These are phyloP conservation scores for Cystobasidium slooffiae DNA, from an alignment of 1,284 basidiomycete species.

Conservation along the genomic window DNA sequence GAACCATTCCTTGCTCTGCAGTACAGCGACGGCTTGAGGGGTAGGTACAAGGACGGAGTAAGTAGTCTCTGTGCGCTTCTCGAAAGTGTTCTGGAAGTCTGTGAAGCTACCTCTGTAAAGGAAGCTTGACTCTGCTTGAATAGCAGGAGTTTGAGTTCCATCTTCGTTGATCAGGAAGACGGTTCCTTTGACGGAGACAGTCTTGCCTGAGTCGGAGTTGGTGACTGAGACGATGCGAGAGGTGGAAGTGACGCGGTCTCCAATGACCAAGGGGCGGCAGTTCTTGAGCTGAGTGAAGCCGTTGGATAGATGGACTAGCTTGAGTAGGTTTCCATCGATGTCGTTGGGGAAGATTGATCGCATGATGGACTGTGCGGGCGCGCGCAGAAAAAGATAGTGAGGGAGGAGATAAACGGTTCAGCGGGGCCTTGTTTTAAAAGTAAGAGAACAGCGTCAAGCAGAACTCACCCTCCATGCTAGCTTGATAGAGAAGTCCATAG, in stretches of 20 bases:
- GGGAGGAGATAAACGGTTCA: background rate
- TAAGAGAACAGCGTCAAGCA: background rate
- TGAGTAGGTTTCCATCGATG: constrained; percentile 90
- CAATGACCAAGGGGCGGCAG: constrained; percentile 74
- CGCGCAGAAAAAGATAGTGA: constrained; percentile 4
- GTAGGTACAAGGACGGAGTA: constrained; percentile 77
- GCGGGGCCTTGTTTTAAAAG: background rate
- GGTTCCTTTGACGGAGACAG: constrained; percentile 77
- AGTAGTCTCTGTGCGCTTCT: constrained; percentile 84
- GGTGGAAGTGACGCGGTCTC: constrained; percentile 87
- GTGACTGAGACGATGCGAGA: constrained; percentile 86
- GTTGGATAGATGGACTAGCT: constrained; percentile 95
- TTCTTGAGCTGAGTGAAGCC: constrained; percentile 88
- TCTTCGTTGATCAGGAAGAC: constrained; percentile 71
- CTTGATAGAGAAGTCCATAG: constrained; percentile 99
- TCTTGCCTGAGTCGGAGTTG: constrained; percentile 88
- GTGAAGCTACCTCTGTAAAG: constrained; percentile 92
- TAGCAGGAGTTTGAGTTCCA: constrained; percentile 68
- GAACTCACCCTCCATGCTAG: constrained; percentile 87
- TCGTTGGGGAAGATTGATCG: constrained; percentile 90
- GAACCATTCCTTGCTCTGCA: constrained; percentile 98
- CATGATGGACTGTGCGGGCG: constrained; percentile 79
- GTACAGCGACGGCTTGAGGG: constrained; percentile 82
- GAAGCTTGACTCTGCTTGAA: constrained; percentile 94
- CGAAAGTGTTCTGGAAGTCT: constrained; percentile 95